These are phyloP conservation scores for Sporothrix protearum DNA, from an alignment of 2,329 filamentous ascomycete genomes.

Conservation along the genomic window DNA sequence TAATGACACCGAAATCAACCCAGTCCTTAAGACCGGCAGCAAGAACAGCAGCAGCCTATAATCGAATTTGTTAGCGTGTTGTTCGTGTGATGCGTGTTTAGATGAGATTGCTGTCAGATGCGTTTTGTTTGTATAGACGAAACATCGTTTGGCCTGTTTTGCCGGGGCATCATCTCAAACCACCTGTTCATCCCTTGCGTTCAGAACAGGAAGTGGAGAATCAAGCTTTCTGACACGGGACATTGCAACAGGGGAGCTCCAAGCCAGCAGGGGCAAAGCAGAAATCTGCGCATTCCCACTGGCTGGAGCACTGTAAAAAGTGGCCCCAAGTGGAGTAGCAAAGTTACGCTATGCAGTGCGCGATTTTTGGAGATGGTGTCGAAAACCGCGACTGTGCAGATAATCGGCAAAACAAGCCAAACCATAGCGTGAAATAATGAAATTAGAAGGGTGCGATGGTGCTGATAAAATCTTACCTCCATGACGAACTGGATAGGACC, in stretches of 20 bases:
- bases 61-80: slow-evolving; percentile 11
- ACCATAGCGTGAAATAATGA: background rate
- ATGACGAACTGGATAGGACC: slow-evolving; percentile 93
- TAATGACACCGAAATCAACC: slow-evolving; percentile 93
- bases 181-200: slow-evolving; percentile 12
- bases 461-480: slow-evolving; percentile 68
- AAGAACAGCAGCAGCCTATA: slow-evolving; percentile 67
- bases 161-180: background rate
- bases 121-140: slow-evolving; percentile 25
- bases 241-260: background rate
- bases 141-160: slow-evolving; percentile 18
- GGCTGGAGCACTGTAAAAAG: background rate
- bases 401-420: background rate
- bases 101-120: background rate
- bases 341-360: slow-evolving; percentile 14
- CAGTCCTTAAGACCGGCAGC: slow-evolving; percentile 82
- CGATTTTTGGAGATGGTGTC: slow-evolving; percentile 24
- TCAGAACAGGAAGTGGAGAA: background rate
- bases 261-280: slow-evolving; percentile 15
- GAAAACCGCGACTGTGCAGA: background rate
- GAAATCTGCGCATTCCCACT: slow-evolving; percentile 15
- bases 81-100: background rate
- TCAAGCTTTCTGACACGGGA: slow-evolving; percentile 9
- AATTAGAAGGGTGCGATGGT: background rate
- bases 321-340: slow-evolving; percentile 20